Base-by-base conservation (phyloP, 768 basidiomycete genomes). In the Suillus clintonianus region DNA sequence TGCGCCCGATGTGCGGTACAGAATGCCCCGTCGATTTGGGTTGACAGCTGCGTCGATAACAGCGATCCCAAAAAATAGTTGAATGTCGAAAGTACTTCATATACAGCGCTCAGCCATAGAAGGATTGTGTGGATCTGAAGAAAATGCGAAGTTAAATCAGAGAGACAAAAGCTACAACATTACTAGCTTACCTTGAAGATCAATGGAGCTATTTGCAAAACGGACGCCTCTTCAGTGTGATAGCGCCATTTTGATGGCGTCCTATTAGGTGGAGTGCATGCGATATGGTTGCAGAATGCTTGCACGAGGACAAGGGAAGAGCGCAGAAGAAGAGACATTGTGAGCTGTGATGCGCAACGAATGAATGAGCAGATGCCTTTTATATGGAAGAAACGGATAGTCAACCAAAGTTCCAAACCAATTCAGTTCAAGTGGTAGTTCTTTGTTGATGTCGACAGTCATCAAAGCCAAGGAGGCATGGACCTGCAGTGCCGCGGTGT, bases 211-310 rank as follows among this genome's bases (percentile, higher is more conserved):
- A 87, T 83, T 60, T 83, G 83, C 42, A 88, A 76, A 48, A 85
- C 76, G 67, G 79, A 81, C 42, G 81, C 74, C 70, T 83, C 82
- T 19, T 84, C 77, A 0, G 82, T 85, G 70, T 86, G 82, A 68
- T 86, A 88, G 6, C 86, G 77, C 10, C 76, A 77, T 60, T 85
- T 85, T 39, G 70, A 62, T 0, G 78, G 81, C 0, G 85, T 84
- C 11, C 83, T 84, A 69, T 87, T 85, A 2, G 87, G 87, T 0
- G 87, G 85, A 0, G 83, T 83, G 66, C 79, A 84, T 0, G 85
- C 87, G 0, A 80, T 66, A 42, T 85, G 82, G 67, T 87, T 85
- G 69, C 76, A 78, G 32, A 81, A 55, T 2, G 85, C 83, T 65
- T 87, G 86, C 41, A 83, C 63, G 41, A 79, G 67, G 66, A 84